phyloP scores from a whole-genome alignment of 306 rosid genomes.

The Trichosanthes cucumerina region DNA sequence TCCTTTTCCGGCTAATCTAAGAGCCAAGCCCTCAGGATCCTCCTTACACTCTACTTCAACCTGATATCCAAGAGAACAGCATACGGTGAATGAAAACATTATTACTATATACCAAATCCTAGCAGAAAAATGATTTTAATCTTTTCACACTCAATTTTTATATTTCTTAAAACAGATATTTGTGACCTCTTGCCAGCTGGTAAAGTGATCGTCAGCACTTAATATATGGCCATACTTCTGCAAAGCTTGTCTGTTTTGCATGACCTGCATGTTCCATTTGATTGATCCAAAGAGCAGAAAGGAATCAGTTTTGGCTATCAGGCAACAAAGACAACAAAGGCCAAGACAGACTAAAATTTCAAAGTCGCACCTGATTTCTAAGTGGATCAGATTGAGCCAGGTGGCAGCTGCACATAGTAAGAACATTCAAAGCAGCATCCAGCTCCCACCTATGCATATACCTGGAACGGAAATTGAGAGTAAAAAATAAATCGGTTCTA shows the following conservation, averaged over 20 bases:
- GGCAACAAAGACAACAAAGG: slow-evolving; percentile 17
- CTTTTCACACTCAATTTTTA: slow-evolving; percentile 7
- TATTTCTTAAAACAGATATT: slow-evolving; percentile 7
- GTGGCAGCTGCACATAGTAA: slow-evolving; percentile 97
- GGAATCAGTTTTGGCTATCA: neutral
- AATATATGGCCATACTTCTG: slow-evolving; percentile 82
- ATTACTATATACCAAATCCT: neutral
- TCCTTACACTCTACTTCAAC: slow-evolving; percentile 95
- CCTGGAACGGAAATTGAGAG: slow-evolving; percentile 33
- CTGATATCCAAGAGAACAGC: slow-evolving; percentile 29
- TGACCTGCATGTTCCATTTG: slow-evolving; percentile 47
- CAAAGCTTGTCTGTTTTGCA: slow-evolving; percentile 77
- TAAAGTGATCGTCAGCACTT: slow-evolving; percentile 76
- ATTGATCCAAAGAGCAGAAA: slow-evolving; percentile 20
- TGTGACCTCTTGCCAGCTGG: slow-evolving; percentile 96
- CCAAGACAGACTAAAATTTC: slow-evolving; percentile 12
- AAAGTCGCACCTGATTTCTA: slow-evolving; percentile 53
- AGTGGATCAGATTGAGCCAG: slow-evolving; percentile 48
- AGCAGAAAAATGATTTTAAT: neutral
- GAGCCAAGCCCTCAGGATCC: slow-evolving; percentile 98
- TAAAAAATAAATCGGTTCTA: neutral
- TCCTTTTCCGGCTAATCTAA: slow-evolving; percentile 91
- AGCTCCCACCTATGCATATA: slow-evolving; percentile 83
- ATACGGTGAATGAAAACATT: neutral
- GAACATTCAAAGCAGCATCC: slow-evolving; percentile 91